Conservation (phyloP, 306 rosid species). For the Malus sieversii region DNA sequence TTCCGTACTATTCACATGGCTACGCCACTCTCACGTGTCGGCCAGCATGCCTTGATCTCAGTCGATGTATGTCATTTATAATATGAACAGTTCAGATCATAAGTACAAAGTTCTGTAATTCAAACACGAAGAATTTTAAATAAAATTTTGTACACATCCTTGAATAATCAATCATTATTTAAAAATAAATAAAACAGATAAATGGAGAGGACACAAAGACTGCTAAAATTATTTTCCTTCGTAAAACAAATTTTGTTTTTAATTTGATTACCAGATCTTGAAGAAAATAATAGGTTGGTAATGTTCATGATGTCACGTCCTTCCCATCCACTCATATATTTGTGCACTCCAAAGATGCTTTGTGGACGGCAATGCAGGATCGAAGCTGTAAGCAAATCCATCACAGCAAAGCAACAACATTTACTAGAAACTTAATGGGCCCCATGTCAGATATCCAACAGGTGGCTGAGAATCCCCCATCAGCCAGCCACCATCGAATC, state of each 20-base stretch:
- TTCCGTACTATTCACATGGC: too few relatives aligned
- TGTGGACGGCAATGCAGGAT: background rate
- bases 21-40: too few relatives aligned
- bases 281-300: background rate
- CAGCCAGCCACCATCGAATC: constrained; percentile 33
- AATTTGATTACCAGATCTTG: background rate
- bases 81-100: too few relatives aligned
- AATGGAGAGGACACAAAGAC: too few relatives aligned
- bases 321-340: background rate
- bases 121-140: too few relatives aligned
- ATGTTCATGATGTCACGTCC: background rate
- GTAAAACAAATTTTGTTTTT: too few relatives aligned
- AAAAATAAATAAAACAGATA: too few relatives aligned
- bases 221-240: too few relatives aligned
- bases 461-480: constrained; percentile 48
- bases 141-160: too few relatives aligned
- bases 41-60: too few relatives aligned
- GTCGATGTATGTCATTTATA: too few relatives aligned
- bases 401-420: background rate
- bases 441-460: constrained; percentile 43
- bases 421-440: constrained; percentile 18
- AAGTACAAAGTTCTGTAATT: rapidly evolving
- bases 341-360: background rate
- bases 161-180: too few relatives aligned
- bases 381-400: background rate